Base-by-base conservation (phyloP, 2,329 filamentous ascomycete genomes). In the Sarocladium brachiariae region DNA sequence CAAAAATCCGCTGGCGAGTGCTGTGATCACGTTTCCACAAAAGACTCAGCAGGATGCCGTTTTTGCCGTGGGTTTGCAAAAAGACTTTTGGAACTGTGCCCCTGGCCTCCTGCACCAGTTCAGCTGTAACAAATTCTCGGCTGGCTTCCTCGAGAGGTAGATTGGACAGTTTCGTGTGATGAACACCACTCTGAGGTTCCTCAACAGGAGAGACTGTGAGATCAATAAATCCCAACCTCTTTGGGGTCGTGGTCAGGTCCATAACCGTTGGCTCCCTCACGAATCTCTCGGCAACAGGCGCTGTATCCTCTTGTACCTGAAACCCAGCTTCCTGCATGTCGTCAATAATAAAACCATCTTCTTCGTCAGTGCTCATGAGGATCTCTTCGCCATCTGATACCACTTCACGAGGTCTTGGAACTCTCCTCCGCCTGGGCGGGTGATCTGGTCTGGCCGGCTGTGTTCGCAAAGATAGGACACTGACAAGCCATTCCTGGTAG, bases 351-450 rank as follows among this genome's bases (percentile, higher is more conserved):
- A 84, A 83, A 39, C 70, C 65, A 4, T 68, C 65, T 8, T 70
- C 69, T 21, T 75, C 73, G 21, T 76, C 76, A 18, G 74, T 53
- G 54, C 74, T 78, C 2, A 71, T 73, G n/a, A 81, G 56, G 8
- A 73, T 52, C 45, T 82, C 78, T 13, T 75, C 77, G 5, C 46
- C 46, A 13, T 68, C 73, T 18, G 52, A 30, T n/a, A 50, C 21
- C 4, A 24, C 21, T 16, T 23, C 5, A 2, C 23, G 45, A 24
- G 21, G 47, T 46, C 23, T 53, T 50, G 10, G 30, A 27, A 34
- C 52, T 35, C n/a, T 39, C 38, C 11, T 37, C 11, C 6, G 39
- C 16, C 9, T 58, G 16, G 64, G 58, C 10, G 62, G 37, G 0
- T 51, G 53, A 14, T 59, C 55, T 11, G 61, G 61, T 49, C 68